These are phyloP conservation scores for Euphorbia celastroides DNA, from an alignment of 441 rosid genomes.

Conservation along the genomic window DNA sequence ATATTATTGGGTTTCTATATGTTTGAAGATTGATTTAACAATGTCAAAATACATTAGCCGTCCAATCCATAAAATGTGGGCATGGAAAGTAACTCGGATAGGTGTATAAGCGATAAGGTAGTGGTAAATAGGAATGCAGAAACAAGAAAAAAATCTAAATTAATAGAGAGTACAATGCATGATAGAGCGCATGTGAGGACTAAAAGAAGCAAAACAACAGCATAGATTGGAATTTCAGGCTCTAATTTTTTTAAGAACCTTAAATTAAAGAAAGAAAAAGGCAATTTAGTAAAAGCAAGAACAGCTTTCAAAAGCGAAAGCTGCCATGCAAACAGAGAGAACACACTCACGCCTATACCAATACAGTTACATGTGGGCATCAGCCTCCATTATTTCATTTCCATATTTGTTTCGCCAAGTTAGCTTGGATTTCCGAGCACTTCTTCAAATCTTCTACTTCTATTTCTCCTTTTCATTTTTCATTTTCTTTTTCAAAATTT, in stretches of 20 bases:
- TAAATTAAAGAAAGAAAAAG: not conserved
- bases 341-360: conserved; percentile 33
- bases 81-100: no score
- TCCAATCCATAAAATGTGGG: no score
- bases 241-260: not conserved
- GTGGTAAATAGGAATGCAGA: no score
- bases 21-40: no score
- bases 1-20: no score
- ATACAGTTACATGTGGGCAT: conserved; percentile 25
- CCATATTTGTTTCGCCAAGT: not conserved
- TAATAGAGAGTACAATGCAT: not conserved
- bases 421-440: conserved; percentile 30
- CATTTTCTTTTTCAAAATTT: not conserved
- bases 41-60: no score
- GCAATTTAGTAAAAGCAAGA: conserved; percentile 16
- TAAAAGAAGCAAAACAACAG: conserved; percentile 9
- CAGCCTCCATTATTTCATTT: conserved; percentile 9
- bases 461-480: not conserved
- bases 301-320: conserved; percentile 44
- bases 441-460: conserved; percentile 12
- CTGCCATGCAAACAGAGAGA: conserved; percentile 42
- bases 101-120: no score
- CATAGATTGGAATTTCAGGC: conserved; percentile 34
- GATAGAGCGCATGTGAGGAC: conserved; percentile 41
- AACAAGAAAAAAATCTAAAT: no score